These are phyloP conservation scores for Vaccinium macrocarpon DNA, from an alignment of 148 eudicot genomes.

Conservation along the genomic window DNA sequence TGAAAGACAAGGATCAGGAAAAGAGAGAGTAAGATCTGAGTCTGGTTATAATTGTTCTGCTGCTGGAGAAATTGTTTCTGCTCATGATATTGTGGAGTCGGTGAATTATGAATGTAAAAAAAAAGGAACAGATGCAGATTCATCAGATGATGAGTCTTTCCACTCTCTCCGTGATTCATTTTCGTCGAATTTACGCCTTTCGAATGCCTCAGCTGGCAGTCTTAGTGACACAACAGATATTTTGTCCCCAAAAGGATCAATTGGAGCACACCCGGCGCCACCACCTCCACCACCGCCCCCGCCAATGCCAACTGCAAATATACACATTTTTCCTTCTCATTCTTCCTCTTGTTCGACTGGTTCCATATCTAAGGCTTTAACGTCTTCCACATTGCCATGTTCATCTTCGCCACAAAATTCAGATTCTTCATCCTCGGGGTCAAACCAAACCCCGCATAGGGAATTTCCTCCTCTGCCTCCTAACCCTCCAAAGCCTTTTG, in stretches of 20 bases:
- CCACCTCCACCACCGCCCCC: constrained; percentile 30
- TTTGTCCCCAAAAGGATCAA: constrained; percentile 34
- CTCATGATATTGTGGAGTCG: constrained; percentile 49
- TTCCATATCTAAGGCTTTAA: constrained; percentile 15
- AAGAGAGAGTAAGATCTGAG: constrained; percentile 19
- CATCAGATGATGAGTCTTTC: constrained; percentile 73
- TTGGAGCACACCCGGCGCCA: not conserved
- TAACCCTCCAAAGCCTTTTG: constrained; percentile 22
- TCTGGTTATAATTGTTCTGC: constrained; percentile 18
- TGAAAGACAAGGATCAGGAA: constrained; percentile 30
- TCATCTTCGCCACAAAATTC: constrained; percentile 23
- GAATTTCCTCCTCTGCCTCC: constrained; percentile 21
- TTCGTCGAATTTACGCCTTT: constrained; percentile 46
- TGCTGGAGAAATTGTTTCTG: constrained; percentile 44
- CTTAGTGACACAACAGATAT: constrained; percentile 39
- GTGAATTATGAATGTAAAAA: constrained; percentile 30
- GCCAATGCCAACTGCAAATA: constrained; percentile 54
- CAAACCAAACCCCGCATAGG: constrained; percentile 22
- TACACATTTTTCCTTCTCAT: constrained; percentile 20
- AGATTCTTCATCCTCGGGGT: constrained; percentile 27
- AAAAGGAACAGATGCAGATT: constrained; percentile 15
- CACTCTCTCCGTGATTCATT: constrained; percentile 66
- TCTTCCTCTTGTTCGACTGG: constrained; percentile 26
- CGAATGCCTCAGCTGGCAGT: constrained; percentile 62
- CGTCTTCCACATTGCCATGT: constrained; percentile 17